Percentiles rank a stretch among this genome's conserved stretches.
Evolutionary conservation across 805 yeast species (phyloP).

Genomic region (Myxozyma mucilagina): DNA sequence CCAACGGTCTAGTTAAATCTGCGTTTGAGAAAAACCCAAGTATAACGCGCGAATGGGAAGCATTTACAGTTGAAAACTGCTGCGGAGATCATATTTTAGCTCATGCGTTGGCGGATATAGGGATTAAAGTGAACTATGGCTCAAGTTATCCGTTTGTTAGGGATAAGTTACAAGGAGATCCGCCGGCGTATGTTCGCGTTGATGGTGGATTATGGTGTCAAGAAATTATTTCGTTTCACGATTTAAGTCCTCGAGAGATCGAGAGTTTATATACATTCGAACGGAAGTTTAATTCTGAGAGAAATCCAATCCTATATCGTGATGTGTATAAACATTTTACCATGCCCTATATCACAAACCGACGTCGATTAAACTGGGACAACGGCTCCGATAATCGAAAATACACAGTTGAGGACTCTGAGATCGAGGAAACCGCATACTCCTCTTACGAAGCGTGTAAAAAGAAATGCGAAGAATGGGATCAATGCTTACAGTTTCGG

Average conservation of each 20-base stretch:
- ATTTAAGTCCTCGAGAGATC: constrained; percentile 29
- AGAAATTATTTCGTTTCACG: constrained; percentile 41
- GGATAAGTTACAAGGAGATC: constrained; percentile 40
- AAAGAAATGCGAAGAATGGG: constrained; percentile 6
- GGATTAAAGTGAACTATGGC: constrained; percentile 32
- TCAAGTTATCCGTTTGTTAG: constrained; percentile 26
- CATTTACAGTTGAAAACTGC: constrained; percentile 31
- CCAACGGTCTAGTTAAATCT: constrained; percentile 37
- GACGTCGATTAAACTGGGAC: constrained; percentile 15
- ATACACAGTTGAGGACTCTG: constrained; percentile 1
- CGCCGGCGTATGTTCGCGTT: constrained; percentile 29
- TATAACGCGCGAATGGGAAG: constrained; percentile 27
- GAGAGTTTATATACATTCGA: constrained; percentile 41
- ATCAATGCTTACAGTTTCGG: constrained; percentile 4
- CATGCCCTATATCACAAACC: constrained; percentile 1
- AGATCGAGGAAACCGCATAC: neutral
- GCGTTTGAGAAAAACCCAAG: constrained; percentile 30
- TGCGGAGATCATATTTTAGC: constrained; percentile 43
- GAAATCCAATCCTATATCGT: constrained; percentile 31
- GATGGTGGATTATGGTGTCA: constrained; percentile 36
- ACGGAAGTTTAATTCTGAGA: constrained; percentile 24
- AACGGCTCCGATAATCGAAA: constrained; percentile 8
- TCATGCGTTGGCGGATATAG: constrained; percentile 30
- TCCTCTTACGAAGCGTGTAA: constrained; percentile 6
- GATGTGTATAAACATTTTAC: constrained; percentile 40